Evolutionary conservation across 306 rosid genomes (phyloP).

Genomic region (Inga laurina): DNA sequence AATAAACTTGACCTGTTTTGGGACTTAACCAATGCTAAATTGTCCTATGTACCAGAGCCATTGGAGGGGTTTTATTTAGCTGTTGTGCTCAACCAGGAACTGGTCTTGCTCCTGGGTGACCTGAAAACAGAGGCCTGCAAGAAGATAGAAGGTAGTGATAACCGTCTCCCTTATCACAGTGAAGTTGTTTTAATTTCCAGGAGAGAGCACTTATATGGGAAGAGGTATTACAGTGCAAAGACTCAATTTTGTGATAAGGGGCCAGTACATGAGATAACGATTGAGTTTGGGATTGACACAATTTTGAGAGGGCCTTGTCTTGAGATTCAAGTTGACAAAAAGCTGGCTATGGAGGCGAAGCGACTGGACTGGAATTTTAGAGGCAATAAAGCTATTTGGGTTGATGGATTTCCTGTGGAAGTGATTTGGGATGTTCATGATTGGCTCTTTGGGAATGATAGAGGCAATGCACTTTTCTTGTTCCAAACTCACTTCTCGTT

Average conservation of each 20-base stretch:
- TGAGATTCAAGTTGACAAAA: slow-evolving; percentile 77
- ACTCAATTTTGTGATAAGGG: slow-evolving; percentile 84
- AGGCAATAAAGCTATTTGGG: slow-evolving; percentile 76
- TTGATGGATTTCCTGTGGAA: slow-evolving; percentile 79
- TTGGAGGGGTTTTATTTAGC: slow-evolving; percentile 73
- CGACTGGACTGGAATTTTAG: slow-evolving; percentile 86
- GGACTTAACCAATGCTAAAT: slow-evolving; percentile 79
- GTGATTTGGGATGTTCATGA: slow-evolving; percentile 95
- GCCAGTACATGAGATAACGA: slow-evolving; percentile 61
- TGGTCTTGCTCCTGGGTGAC: slow-evolving; percentile 76
- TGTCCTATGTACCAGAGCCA: slow-evolving; percentile 85
- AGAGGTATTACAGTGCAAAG: slow-evolving; percentile 60
- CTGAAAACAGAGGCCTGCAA: slow-evolving; percentile 61
- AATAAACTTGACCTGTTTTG: slow-evolving; percentile 62
- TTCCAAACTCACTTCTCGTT: slow-evolving; percentile 71
- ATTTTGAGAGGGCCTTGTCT: slow-evolving; percentile 66
- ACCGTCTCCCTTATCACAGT: slow-evolving; percentile 24
- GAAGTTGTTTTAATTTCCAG: slow-evolving; percentile 63
- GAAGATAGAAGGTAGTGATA: slow-evolving; percentile 46
- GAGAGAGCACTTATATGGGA: slow-evolving; percentile 84
- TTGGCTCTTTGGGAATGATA: slow-evolving; percentile 81
- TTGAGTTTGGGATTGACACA: slow-evolving; percentile 87
- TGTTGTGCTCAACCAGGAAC: slow-evolving; percentile 56
- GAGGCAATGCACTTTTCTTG: slow-evolving; percentile 73
- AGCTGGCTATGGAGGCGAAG: slow-evolving; percentile 78